phyloP scores from a whole-genome alignment of 306 rosid genomes.

The Pyrus communis region DNA sequence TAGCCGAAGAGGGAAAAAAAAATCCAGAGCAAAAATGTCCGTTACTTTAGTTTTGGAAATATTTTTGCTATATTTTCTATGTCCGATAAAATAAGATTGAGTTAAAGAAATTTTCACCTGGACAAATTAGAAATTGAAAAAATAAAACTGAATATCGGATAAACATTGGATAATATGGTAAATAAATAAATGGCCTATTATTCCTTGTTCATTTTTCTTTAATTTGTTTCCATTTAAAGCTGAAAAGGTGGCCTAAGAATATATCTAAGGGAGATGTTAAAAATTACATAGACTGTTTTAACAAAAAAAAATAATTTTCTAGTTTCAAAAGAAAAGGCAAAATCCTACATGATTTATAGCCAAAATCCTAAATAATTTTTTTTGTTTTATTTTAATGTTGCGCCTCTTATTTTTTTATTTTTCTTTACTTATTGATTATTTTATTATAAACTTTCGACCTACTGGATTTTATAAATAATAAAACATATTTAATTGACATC shows the following conservation, averaged over 20 bases:
- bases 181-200: slow-evolving; percentile 24
- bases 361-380: too few species aligned
- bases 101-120: slow-evolving; percentile 63
- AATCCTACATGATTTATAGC: too few species aligned
- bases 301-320: too few species aligned
- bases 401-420: too few species aligned
- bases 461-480: too few species aligned
- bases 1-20: neutral
- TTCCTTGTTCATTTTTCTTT: slow-evolving; percentile 6
- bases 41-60: neutral
- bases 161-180: slow-evolving; percentile 30
- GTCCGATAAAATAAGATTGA: slow-evolving; percentile 68
- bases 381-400: too few species aligned
- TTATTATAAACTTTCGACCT: too few species aligned
- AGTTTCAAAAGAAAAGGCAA: too few species aligned
- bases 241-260: neutral
- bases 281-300: too few species aligned
- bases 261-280: too few species aligned
- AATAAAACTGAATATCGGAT: neutral
- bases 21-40: neutral
- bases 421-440: too few species aligned
- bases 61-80: slow-evolving; percentile 23
- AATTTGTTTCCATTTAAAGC: slow-evolving; percentile 13
- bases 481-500: too few species aligned
- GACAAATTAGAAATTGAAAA: slow-evolving; percentile 18